Base-by-base conservation (phyloP, 345 rosid species). In the Pistacia vera region DNA sequence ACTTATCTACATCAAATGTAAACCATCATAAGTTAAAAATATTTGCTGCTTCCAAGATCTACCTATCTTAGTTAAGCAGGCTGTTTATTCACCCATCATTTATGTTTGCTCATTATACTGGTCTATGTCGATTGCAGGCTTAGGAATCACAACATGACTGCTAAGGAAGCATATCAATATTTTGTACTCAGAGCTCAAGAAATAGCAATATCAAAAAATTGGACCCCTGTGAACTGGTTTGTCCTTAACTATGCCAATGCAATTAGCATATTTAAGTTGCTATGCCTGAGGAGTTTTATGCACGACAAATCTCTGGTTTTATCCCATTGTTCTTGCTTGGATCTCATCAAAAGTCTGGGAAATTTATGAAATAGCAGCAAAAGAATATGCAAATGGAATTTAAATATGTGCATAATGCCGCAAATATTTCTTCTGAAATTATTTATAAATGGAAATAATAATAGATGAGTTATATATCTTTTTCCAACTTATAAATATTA, bases 151-250 rank as follows among this genome's bases (percentile, higher is more conserved):
- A 92, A 91, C 76, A 86, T 86, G 85, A 89, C 90, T 56, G 18
- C 81, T 30, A 83, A 81, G 79, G 84, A 84, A 9, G 90, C 88
- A 17, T 87, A 89, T 63, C 49, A 79, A 70, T 84, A 85, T 68
- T 89, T 89, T 79, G 90, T 89, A 36, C 84, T 85, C 56, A 83
- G 72, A 84, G 90, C 90, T 76, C 92, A 89, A 78, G 81, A 86
- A 70, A 86, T 89, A 52, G 92, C 92, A 76, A 83, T 89, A 77
- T 80, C 86, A 35, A 83, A 85, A 48, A 74, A 79, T 73, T 87
- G 89, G 88, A 89, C 83, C 65, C 92, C 92, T 20, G 92, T 87
- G 76, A 89, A 89, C 81, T 89, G 92, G 92, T 87, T 81, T 60
- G 81, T 61, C 55, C 64, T 11, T 13, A 75, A 25, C 67, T 64